Evolutionary conservation across 108 stramenopile genomes (phyloP).

Genomic region (Mediolabrus comicus): DNA sequence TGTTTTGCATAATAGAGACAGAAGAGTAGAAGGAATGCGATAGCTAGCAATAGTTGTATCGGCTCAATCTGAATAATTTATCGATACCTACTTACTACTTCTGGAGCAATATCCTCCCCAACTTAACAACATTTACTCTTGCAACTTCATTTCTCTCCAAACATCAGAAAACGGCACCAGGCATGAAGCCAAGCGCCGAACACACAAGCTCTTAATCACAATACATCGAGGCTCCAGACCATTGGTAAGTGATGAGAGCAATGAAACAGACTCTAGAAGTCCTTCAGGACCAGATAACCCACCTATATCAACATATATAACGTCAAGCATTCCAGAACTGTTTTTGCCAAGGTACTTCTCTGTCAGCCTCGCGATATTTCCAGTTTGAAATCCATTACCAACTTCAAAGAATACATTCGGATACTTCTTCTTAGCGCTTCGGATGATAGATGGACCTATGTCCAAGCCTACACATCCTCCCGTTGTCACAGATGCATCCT

Average conservation of each 20-base stretch:
- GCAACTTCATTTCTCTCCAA: constrained; percentile 1
- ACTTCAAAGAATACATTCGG: constrained; percentile 39
- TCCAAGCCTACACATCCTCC: constrained; percentile 50
- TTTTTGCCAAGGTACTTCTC: neutral
- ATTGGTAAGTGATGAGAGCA: constrained; percentile 25
- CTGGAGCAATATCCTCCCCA: neutral
- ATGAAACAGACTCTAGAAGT: constrained; percentile 37
- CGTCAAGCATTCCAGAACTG: constrained; percentile 32
- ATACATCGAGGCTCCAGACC: constrained; percentile 51
- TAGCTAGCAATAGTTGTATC: no score
- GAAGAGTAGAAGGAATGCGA: no score
- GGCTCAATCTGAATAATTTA: no score
- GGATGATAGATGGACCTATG: constrained; percentile 49
- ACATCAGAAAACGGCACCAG: constrained; percentile 38
- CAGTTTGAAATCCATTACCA: constrained; percentile 57
- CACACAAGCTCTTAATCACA: constrained; percentile 50
- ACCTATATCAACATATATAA: constrained; percentile 57
- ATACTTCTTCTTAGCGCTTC: constrained; percentile 30
- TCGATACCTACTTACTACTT: no score
- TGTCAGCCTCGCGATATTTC: constrained; percentile 32
- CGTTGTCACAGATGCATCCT: neutral
- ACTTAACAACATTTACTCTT: neutral
- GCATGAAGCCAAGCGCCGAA: constrained; percentile 35
- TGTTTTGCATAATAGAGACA: no score
- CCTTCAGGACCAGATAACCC: constrained; percentile 53